These are phyloP conservation scores for Pyrus bretschneideri DNA, from an alignment of 306 rosid species.

Conservation along the genomic window DNA sequence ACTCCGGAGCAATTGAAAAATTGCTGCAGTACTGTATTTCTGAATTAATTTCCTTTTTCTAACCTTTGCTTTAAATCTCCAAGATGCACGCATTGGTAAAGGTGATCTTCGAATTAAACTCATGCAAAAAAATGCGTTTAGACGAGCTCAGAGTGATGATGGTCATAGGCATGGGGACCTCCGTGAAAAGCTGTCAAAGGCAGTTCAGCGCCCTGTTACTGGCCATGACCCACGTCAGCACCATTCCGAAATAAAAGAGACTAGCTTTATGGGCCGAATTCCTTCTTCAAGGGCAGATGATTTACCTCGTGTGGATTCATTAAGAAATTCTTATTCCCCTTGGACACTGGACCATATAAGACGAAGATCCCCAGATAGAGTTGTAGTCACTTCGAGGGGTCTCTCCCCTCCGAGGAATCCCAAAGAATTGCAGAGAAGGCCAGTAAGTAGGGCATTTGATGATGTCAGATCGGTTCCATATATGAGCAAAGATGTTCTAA, in stretches of 20 bases:
- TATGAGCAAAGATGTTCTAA: slow-evolving; percentile 47
- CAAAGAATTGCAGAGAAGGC: slow-evolving; percentile 37
- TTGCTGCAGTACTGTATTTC: slow-evolving; percentile 16
- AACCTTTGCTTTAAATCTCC: slow-evolving; percentile 15
- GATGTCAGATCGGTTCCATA: slow-evolving; percentile 46
- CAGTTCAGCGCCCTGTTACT: slow-evolving; percentile 24
- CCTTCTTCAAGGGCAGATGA: slow-evolving; percentile 61
- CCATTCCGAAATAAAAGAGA: slow-evolving; percentile 40
- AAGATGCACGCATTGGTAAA: slow-evolving; percentile 48
- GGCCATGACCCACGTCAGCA: slow-evolving; percentile 28
- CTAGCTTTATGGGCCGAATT: slow-evolving; percentile 31
- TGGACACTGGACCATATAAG: slow-evolving; percentile 70
- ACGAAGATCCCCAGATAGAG: slow-evolving; percentile 46
- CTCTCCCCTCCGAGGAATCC: slow-evolving; percentile 31
- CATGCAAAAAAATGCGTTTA: slow-evolving; percentile 55
- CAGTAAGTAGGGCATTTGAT: slow-evolving; percentile 51
- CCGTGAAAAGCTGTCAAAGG: slow-evolving; percentile 77
- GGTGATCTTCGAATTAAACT: slow-evolving; percentile 86
- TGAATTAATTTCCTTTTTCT: slow-evolving; percentile 14
- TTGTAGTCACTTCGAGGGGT: slow-evolving; percentile 28
- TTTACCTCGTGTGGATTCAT: slow-evolving; percentile 50
- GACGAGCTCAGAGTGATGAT: slow-evolving; percentile 36
- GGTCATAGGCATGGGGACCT: slow-evolving; percentile 56
- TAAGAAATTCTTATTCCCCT: slow-evolving; percentile 65
- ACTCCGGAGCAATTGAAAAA: slow-evolving; percentile 19